Evolutionary conservation across 495 filamentous ascomycete species (phyloP), one percentile per base, ranked within the genome.

Genomic region (Podospora tetraspora): DNA sequence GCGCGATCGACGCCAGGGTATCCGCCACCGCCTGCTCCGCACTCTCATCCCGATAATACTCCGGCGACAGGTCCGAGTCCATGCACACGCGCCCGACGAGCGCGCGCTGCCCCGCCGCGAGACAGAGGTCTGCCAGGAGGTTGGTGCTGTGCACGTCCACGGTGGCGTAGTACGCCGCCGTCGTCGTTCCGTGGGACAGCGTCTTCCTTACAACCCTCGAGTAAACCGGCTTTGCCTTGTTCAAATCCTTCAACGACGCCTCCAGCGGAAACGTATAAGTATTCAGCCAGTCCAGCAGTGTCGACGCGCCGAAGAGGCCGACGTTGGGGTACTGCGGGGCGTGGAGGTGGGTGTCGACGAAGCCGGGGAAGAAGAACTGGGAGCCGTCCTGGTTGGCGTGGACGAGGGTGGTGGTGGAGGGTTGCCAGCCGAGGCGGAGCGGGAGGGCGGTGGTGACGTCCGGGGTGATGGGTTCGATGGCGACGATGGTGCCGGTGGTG

Each of bases 261-360:
- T n/a, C 94, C 66, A 96, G 84, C 0, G 94, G 94, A 79, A 96
- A 99, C n/a, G 94, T 99, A 81, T 99, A 99, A 4, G 83, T 92
- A 69, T 93, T 82, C 6, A 99, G 85, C 94, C 94, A 99, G 79
- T 92, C 87, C 24, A 99, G 86, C 58, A 99, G 87, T 21, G 93
- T 96, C 3, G 90, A 88, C 61, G 90, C 91, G 75, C 94, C 94
- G 74, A 97, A 97, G 72, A 98, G 88, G 62, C 94, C 94, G 8
- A 86, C 83, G 72, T 98, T 98, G 66, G 94, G 93, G 74, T 96
- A 95, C 82, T 98, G 94, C 0, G 92, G 86, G 59, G 94, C 94
- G 78, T 98, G 94, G 70, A 96, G 90, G 78, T 98, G 94, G 16
- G 94, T 96, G 78, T 98, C 94, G 59, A 98, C 89, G 76, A 98